Base-by-base conservation (phyloP, 805 yeast genomes). In the Candida oleophila region DNA sequence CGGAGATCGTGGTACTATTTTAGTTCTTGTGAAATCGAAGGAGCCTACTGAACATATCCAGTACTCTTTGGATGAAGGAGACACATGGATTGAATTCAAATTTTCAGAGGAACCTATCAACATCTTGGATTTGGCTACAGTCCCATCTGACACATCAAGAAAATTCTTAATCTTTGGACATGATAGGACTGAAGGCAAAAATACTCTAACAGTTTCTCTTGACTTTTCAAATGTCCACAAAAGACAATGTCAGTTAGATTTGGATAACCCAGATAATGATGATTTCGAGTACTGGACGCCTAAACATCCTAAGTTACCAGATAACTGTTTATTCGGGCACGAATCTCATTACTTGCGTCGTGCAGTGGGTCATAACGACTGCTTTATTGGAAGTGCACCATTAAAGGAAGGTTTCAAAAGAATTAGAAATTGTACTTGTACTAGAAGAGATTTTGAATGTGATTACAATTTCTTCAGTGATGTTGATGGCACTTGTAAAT, bases 1-100 rank as follows among this genome's bases (percentile, higher is more conserved):
- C 64, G 98, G 98, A 51, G 99, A 94, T 64, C 87, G 89, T 53
- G 99, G 99, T 15, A 83, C 96, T 0, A 77, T 94, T 32, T 66
- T 94, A 42, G 89, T 89, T 1, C 62, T 91, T 42, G 92, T 86
- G 1, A 74, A 82, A 35, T 80, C 78, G 4, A 70, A 65, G 3
- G 82, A 78, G 25, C 68, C 73, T 5, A 84, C 96, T 0, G 73
- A 88, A 49, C 64, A 67, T 1, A 45, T 92, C 0, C 55, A 67
- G 1, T 91, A 82, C 57, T 87, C 97, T 0, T 60, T 82, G 12
- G 92, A 94, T 66, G 87, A 84, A 53, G 99, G 98, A 32, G 69
- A 71, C 3, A 73, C 83, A 0, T 94, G 97, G 97, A 48, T 57
- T 1, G 84, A 81, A 2, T 82, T 71, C 61, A 61, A 78, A 58